Percentiles rank a stretch among this genome's conserved stretches.
These are phyloP conservation scores for Starmerella kuoi DNA, from an alignment of 805 yeast species.

Conservation along the genomic window DNA sequence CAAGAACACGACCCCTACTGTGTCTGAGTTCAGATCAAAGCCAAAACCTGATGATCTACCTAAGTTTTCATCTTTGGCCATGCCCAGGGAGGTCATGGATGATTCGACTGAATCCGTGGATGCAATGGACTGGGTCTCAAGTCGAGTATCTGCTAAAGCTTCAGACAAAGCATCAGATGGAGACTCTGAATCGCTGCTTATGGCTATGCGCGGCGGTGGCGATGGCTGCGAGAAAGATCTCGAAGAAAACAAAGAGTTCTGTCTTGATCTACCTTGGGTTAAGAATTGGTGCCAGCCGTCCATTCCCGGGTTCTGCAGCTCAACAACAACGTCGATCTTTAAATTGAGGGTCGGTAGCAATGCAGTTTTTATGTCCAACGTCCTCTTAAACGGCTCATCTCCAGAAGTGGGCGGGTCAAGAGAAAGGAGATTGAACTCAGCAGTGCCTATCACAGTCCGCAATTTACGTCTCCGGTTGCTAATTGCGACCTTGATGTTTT, in stretches of 20 bases:
- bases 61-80: constrained; percentile 4
- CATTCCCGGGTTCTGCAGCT: constrained; percentile 1
- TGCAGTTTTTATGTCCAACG: constrained; percentile 15
- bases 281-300: constrained; percentile 4
- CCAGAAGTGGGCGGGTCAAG: constrained; percentile 7
- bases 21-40: constrained; percentile 22
- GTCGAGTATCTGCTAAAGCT: neutral
- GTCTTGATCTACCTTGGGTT: neutral
- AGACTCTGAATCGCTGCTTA: neutral
- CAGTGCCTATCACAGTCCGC: constrained; percentile 22
- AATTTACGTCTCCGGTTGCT: constrained; percentile 20
- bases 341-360: constrained; percentile 19
- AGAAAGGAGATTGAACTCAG: constrained; percentile 12
- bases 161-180: neutral
- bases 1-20: constrained; percentile 58
- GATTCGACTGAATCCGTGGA: neutral
- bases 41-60: constrained; percentile 4
- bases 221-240: neutral
- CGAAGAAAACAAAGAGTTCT: neutral
- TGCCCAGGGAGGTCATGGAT: constrained; percentile 11
- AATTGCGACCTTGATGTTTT: constrained; percentile 11
- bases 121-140: neutral
- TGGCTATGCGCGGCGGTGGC: neutral
- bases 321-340: constrained; percentile 17
- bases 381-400: constrained; percentile 6